Percentiles rank a stretch among this genome's conserved stretches.
Conservation (phyloP, 75 land plant genomes). For the Sequoia sempervirens region DNA sequence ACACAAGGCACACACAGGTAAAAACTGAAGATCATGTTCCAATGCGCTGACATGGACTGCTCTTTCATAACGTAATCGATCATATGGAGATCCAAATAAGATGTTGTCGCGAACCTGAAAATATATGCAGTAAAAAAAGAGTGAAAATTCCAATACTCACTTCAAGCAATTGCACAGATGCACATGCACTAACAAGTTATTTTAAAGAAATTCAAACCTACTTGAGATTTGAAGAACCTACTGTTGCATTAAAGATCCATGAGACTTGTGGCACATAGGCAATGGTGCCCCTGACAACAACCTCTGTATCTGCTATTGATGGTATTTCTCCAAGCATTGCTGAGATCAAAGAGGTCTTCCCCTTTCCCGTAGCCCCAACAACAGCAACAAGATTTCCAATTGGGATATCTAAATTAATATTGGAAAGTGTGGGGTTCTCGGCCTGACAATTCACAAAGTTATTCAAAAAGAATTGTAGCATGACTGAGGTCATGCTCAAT, state of each 20-base stretch:
- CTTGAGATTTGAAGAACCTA: constrained; percentile 32
- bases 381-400: constrained; percentile 86
- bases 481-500: not conserved
- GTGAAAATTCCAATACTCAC: not conserved
- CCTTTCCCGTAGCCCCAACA: constrained; percentile 96
- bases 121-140: not conserved
- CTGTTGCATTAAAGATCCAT: constrained; percentile 99
- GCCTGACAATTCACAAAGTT: constrained; percentile 29
- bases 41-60: constrained; percentile 76
- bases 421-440: constrained; percentile 71
- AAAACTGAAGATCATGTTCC: constrained; percentile 73
- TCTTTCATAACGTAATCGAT: constrained; percentile 50
- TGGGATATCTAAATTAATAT: constrained; percentile 76
- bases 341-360: constrained; percentile 91
- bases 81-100: constrained; percentile 79
- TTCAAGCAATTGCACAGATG: constrained; percentile 4
- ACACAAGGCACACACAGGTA: constrained; percentile 53
- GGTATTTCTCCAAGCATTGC: constrained; percentile 96
- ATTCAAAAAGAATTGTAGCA: not conserved
- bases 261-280: constrained; percentile 98
- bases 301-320: constrained; percentile 38
- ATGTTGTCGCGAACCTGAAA: constrained; percentile 91
- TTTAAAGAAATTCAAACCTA: not conserved
- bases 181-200: not conserved
- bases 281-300: constrained; percentile 67